Base-by-base conservation (phyloP, 1,284 basidiomycete species). In the Cystobasidium sp. region DNA sequence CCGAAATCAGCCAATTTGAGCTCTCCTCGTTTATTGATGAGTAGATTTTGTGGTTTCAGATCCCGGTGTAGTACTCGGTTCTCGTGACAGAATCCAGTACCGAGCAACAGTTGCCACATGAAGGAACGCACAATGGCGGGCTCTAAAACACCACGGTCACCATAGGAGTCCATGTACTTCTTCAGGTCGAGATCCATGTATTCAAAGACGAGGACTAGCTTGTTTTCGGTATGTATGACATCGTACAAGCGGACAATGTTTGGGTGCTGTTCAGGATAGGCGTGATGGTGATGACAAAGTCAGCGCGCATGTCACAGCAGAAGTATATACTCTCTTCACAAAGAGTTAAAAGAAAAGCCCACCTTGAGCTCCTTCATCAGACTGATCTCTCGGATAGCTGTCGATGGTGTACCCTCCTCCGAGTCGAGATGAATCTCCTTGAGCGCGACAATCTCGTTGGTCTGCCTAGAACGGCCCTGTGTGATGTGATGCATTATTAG, bases 111-210 rank as follows among this genome's bases (percentile, higher is more conserved):
- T 83, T 99, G 95, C 83, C 91, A 97, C 93, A 94, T 95, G 84
- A 97, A 98, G 81, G 90, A 95, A 77, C 94, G 90, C 77, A 98
- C 94, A n/a, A 93, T 94, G 75, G 88, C 87, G 0, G 94, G 92
- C 73, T 96, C 93, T 55, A 99, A 88, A 10, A 97, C 95, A 73
- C 96, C 94, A 74, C 93, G 90, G 78, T 97, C 93, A 66, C 97
- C 97, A 79, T 98, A 91, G 46, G 93, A 90, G 83, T 99, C 97
- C 97, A 99, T 99, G 84, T 98, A 99, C 82, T 95, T 94, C 84
- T 99, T 99, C 71, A 99, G 86, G 84, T 99, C 97, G 83, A 95
- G 91, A 81, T 99, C 97, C 84, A 97, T 97, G 82, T 90, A 99
- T 83, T 99, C 97, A 82, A 99, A 98, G 76, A 99, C 97, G 76